phyloP scores from a whole-genome alignment of 805 yeast genomes.

The Jamesozyma spencerorum region DNA sequence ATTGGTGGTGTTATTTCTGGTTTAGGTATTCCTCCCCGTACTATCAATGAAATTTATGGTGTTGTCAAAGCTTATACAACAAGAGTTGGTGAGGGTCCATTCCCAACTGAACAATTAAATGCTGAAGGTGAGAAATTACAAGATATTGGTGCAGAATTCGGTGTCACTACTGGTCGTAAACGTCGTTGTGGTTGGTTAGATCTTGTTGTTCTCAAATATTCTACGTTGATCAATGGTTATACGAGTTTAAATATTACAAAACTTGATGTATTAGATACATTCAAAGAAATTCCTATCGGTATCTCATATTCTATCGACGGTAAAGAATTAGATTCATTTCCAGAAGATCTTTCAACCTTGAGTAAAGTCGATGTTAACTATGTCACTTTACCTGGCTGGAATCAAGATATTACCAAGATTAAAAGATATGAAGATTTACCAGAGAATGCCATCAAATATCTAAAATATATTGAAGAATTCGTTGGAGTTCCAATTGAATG shows the following conservation, averaged over 20 bases:
- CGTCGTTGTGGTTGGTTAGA: slow-evolving; percentile 99
- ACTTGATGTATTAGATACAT: slow-evolving; percentile 86
- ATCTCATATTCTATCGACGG: slow-evolving; percentile 77
- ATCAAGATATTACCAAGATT: slow-evolving; percentile 66
- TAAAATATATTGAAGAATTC: slow-evolving; percentile 77
- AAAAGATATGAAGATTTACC: slow-evolving; percentile 73
- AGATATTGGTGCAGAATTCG: slow-evolving; percentile 86
- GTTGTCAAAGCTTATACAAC: slow-evolving; percentile 98
- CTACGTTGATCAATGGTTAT: slow-evolving; percentile 88
- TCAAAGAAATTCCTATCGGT: slow-evolving; percentile 82
- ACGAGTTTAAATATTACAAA: slow-evolving; percentile 91
- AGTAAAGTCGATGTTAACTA: slow-evolving; percentile 90
- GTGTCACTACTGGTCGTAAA: slow-evolving; percentile 98
- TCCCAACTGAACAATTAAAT: slow-evolving; percentile 95
- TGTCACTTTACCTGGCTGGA: slow-evolving; percentile 91
- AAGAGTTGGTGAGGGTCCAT: slow-evolving; percentile 98
- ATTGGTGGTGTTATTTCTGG: slow-evolving; percentile 98
- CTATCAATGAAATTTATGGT: slow-evolving; percentile 76
- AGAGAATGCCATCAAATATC: slow-evolving; percentile 73
- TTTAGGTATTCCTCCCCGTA: slow-evolving; percentile 86
- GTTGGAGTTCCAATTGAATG: slow-evolving; percentile 80
- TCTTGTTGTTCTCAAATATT: slow-evolving; percentile 85
- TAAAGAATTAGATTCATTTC: slow-evolving; percentile 67
- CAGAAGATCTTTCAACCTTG: slow-evolving; percentile 76
- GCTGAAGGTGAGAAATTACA: slow-evolving; percentile 80